These are phyloP conservation scores for Pyrus communis DNA, from an alignment of 306 rosid genomes.

Conservation along the genomic window DNA sequence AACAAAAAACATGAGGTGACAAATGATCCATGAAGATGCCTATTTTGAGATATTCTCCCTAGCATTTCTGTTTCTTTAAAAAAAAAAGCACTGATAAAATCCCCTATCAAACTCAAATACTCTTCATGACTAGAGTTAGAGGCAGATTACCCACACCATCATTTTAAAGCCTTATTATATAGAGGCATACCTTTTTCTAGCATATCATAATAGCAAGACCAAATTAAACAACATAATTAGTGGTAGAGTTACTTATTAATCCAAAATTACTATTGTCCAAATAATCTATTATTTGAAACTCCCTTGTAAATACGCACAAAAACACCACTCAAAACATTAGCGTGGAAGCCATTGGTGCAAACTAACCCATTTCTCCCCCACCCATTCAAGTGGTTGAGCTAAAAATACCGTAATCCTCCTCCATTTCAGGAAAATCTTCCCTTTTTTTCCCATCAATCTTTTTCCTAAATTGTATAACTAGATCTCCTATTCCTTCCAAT, in stretches of 20 bases:
- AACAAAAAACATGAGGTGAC: too few species aligned
- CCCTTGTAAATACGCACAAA: background rate
- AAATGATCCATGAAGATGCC: fast-evolving
- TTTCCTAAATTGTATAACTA: background rate
- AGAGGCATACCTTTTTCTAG: background rate
- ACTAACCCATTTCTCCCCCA: constrained; percentile 27
- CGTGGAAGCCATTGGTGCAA: constrained; percentile 20
- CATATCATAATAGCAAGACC: background rate
- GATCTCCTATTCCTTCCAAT: background rate
- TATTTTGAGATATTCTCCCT: too few species aligned
- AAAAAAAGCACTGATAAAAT: too few species aligned
- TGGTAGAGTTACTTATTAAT: background rate
- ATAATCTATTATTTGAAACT: background rate
- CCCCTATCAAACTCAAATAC: background rate
- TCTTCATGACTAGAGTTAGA: background rate
- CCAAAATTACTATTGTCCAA: background rate
- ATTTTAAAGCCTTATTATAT: background rate
- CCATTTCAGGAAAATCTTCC: background rate
- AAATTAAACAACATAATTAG: background rate
- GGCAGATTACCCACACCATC: background rate
- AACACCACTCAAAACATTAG: constrained; percentile 3
- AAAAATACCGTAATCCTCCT: background rate
- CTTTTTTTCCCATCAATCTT: background rate
- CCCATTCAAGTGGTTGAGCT: constrained; percentile 43
- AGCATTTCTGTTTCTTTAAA: too few species aligned